Base-by-base conservation (phyloP, 2,329 filamentous ascomycete species). In the Leptodontidium sp. region DNA sequence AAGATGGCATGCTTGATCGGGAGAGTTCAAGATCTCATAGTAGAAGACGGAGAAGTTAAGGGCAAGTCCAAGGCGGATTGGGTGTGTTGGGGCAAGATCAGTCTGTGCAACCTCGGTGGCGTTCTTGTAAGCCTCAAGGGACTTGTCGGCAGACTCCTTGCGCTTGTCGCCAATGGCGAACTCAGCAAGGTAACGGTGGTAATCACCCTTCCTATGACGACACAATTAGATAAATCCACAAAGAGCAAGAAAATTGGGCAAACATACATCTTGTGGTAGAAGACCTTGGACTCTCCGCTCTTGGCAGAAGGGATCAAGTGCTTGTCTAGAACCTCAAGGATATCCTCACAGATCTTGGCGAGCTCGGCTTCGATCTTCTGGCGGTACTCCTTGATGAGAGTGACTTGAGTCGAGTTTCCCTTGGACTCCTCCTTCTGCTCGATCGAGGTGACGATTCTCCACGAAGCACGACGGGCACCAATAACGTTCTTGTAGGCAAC, bases 391-490 rank as follows among this genome's bases (percentile, higher is more conserved):
- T 96, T 96, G 87, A 98, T 98, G 74, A 96, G 88, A 78, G 85
- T 83, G 76, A 98, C 94, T 85, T 98, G 94, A 77, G 90, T 88
- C 77, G 93, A 91, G 84, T 95, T 97, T 87, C 94, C 94, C 91
- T 98, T 98, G 81, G 93, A 96, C 87, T 98, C 95, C 87, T 98
- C 95, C 90, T 98, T 98, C 86, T 98, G 95, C 89, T 98, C 95
- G 80, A 98, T 98, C 78, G 94, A 97, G 81, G 94, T 96, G 80
- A 98, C 93, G 83, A 98, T 98, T 88, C 94, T 93, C 94, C 94
- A 98, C 75, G 94, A 98, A 75, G 94, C 94, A 90, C 94, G 94
- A 82, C 94, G 92, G 78, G 94, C 93, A 83, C 94, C 94, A 80
- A 98, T 96, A 82, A 98, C 94, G 86, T 98, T 98, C 91, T 98